phyloP scores from a whole-genome alignment of 148 eudicot species.

The Vaccinium macrocarpon region DNA sequence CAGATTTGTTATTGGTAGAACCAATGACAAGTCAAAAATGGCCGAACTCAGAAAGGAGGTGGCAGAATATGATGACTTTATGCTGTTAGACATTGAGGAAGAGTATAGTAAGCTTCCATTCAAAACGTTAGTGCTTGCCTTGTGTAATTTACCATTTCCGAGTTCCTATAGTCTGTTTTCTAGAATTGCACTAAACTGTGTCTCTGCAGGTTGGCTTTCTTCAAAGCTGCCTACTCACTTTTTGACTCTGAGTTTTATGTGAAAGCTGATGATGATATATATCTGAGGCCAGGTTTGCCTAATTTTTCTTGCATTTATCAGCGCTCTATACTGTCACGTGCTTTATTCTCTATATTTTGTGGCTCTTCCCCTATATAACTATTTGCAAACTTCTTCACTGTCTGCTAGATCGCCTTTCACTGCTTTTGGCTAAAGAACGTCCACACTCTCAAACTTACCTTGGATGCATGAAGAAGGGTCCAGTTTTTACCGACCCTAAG shows the following conservation, averaged over 20 bases:
- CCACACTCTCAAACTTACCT: slow-evolving; percentile 83
- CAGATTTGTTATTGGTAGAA: slow-evolving; percentile 89
- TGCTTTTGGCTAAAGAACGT: slow-evolving; percentile 87
- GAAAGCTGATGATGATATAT: slow-evolving; percentile 94
- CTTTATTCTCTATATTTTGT: background rate
- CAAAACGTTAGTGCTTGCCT: slow-evolving; percentile 81
- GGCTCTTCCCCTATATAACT: slow-evolving; percentile 9
- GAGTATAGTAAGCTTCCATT: slow-evolving; percentile 95
- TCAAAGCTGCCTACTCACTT: slow-evolving; percentile 86
- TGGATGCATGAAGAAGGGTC: slow-evolving; percentile 98
- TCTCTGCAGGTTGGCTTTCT: slow-evolving; percentile 74
- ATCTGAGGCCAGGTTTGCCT: slow-evolving; percentile 74
- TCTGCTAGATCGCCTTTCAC: slow-evolving; percentile 76
- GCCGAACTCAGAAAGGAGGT: slow-evolving; percentile 74
- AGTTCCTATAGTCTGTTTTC: slow-evolving; percentile 11
- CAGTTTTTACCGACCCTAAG: slow-evolving; percentile 84
- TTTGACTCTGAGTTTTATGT: slow-evolving; percentile 89
- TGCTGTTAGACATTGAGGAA: slow-evolving; percentile 86
- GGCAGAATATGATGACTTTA: slow-evolving; percentile 71
- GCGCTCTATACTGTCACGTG: background rate
- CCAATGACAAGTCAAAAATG: slow-evolving; percentile 69
- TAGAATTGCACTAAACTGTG: slow-evolving; percentile 17
- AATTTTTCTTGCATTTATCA: slow-evolving; percentile 9
- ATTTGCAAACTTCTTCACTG: background rate
- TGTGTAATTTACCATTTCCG: slow-evolving; percentile 16